Base-by-base conservation (phyloP, 805 yeast species). In the Metahyphopichia silvanorum region DNA sequence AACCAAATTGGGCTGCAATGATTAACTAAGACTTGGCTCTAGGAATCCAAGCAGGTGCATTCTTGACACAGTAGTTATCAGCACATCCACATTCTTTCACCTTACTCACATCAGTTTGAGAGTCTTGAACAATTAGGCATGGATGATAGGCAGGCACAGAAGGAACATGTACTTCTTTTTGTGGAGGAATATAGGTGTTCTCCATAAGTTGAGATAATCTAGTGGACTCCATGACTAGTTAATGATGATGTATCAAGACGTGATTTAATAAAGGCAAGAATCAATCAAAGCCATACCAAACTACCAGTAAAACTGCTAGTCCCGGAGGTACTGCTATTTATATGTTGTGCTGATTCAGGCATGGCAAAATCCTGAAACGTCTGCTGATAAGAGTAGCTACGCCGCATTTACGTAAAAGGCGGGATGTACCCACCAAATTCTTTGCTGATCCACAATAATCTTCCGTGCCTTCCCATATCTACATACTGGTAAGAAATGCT, bases 71-170 rank as follows among this genome's bases (percentile, higher is more conserved):
- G 35, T 62, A 59, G 10, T 37, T 35, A 43, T 62, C 70, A 2
- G 68, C 61, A 43, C 70, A 65, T 9, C 71, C 71, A 43, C 70
- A 65, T 5, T 55, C 53, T 39, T 63, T 63, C 28, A 57, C 27
- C 37, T 61, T 64, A 25, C 46, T 52, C 5, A 53, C 51, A 50
- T 76, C 81, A 10, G 78, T 74, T 43, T 69, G 71, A 34, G 59
- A 56, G 52, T 76, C 82, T 50, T 74, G 78, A 55, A 76, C 74
- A 33, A 76, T 73, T 33, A 76, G 56, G 32, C 80, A 71, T 3
- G 82, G 82, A 37, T 74, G 81, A 49, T 73, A 74, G 22, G 54
- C 50, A 13, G 81, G 80, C 7, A 74, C 64, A 11, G 37, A 36
- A 7, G 41, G 45, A 9, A 49, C 38, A 13, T 27, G 19, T 12